Percentiles rank a stretch among this genome's conserved stretches.
Evolutionary conservation across 108 stramenopile genomes (phyloP).

Genomic region (Hondaea fermentalgiana): DNA sequence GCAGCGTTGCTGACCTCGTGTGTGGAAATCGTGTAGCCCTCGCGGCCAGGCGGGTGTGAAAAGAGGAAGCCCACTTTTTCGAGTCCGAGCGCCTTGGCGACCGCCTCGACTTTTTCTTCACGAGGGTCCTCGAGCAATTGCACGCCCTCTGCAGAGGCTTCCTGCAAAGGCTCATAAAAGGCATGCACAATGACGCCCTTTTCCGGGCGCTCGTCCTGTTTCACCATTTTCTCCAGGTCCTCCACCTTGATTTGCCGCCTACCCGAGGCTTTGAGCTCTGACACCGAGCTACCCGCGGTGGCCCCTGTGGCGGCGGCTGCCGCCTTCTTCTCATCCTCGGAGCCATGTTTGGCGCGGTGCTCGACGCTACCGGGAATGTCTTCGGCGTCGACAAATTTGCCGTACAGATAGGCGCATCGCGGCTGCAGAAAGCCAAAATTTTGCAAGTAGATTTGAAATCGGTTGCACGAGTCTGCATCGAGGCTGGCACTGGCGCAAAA

Average conservation of each 20-base stretch:
- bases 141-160: neutral
- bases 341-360: neutral
- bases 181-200: conserved; percentile 16
- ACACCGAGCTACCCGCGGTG: neutral
- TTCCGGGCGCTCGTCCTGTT: neutral
- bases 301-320: neutral
- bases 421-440: neutral
- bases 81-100: neutral
- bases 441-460: neutral
- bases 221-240: neutral
- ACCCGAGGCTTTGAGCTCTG: neutral
- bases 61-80: conserved; percentile 7
- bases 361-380: neutral
- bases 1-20: conserved; percentile 1
- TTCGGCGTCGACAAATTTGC: neutral
- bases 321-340: neutral
- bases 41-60: neutral
- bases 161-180: neutral
- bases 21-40: neutral
- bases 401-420: conserved; percentile 3
- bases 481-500: conserved; percentile 16
- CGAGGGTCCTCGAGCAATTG: neutral
- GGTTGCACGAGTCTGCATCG: neutral
- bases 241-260: neutral
- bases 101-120: neutral